Percentiles rank a stretch among this genome's conserved stretches.
These are phyloP conservation scores for Neolentinus lepideus DNA, from an alignment of 1,284 basidiomycete species.

Conservation along the genomic window DNA sequence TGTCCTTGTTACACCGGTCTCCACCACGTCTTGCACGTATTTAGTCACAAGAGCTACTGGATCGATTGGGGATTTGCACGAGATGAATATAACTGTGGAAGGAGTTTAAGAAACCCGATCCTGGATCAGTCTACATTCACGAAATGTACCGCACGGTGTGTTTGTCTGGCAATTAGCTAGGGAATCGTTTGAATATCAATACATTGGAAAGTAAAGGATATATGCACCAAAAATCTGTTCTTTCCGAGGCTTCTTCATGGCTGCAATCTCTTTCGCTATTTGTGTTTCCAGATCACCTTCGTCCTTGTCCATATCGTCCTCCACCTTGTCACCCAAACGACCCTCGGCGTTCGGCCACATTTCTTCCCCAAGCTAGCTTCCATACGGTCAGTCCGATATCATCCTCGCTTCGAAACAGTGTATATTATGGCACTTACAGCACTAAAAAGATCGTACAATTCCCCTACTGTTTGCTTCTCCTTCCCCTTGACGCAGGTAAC, in stretches of 20 bases:
- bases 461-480: constrained; percentile 67
- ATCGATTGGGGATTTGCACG: constrained; percentile 69
- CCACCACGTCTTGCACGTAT: constrained; percentile 55
- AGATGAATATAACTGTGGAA: constrained; percentile 64
- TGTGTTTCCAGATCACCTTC: constrained; percentile 57
- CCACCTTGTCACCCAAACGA: constrained; percentile 16
- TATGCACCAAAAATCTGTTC: constrained; percentile 61
- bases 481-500: constrained; percentile 76
- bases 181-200: constrained; percentile 2
- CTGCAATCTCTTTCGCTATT: constrained; percentile 61
- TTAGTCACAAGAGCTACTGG: constrained; percentile 65
- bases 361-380: constrained; percentile 52
- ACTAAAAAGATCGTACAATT: constrained; percentile 73
- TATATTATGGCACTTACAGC: constrained; percentile 37
- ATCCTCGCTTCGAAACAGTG: background rate
- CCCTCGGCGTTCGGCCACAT: constrained; percentile 50
- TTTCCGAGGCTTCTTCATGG: constrained; percentile 57
- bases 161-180: constrained; percentile 69
- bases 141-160: constrained; percentile 58
- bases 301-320: constrained; percentile 25
- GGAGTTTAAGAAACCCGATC: constrained; percentile 2
- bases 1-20: constrained; percentile 58
- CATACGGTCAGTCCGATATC: background rate
- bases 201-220: background rate
- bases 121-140: background rate